phyloP scores from a whole-genome alignment of 345 rosid species.

The Corchorus olitorius region DNA sequence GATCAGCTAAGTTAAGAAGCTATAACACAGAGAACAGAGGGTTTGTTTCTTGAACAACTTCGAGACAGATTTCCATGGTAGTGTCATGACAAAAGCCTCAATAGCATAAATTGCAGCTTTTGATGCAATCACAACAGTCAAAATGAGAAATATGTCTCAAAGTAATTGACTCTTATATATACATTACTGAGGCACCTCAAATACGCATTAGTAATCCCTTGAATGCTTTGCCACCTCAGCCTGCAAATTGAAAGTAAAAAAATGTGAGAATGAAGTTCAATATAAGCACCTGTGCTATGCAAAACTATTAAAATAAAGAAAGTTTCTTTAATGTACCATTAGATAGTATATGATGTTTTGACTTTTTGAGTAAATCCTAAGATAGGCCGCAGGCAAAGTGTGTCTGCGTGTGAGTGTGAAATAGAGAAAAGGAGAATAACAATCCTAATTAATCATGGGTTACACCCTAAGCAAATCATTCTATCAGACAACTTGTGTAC shows the following conservation, averaged over 20 bases:
- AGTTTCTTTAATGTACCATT: too few species aligned
- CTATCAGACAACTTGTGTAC: not conserved
- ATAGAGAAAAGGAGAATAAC: not conserved
- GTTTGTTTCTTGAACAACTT: not conserved
- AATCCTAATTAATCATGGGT: not conserved
- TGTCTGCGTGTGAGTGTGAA: not conserved
- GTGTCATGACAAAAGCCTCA: not conserved
- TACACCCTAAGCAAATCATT: not conserved
- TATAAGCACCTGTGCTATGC: not conserved
- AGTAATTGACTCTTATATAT: not conserved
- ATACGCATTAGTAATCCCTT: conserved; percentile 37
- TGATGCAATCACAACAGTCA: not conserved
- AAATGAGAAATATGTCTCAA: not conserved
- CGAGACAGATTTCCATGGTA: conserved; percentile 3
- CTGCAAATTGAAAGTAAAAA: conserved; percentile 31
- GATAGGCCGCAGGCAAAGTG: not conserved
- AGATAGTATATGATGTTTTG: not conserved
- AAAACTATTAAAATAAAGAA: not conserved
- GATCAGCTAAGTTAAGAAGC: not conserved
- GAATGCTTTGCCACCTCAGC: conserved; percentile 50
- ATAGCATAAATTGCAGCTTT: conserved; percentile 6
- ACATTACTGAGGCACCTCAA: not conserved
- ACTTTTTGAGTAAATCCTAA: not conserved
- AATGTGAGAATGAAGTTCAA: not conserved
- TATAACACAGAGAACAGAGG: not conserved